Percentiles rank a stretch among this genome's conserved stretches.
Conservation (phyloP, 108 stramenopile species). For the Stephanodiscus minutulus region DNA sequence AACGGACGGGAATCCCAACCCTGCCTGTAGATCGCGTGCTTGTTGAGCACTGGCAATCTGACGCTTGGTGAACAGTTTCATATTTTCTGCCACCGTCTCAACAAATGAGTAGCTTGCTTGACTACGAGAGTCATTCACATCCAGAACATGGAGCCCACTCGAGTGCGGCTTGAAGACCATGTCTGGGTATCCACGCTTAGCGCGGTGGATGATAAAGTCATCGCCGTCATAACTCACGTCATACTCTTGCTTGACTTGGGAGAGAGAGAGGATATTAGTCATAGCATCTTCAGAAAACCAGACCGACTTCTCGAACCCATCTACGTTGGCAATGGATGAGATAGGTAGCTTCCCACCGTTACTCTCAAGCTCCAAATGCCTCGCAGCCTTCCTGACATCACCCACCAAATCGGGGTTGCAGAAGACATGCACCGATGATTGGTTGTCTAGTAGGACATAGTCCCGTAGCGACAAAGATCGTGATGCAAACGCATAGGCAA, state of each 20-base stretch:
- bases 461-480: background rate
- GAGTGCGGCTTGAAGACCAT: no score
- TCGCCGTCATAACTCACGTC: constrained; percentile 2
- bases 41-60: constrained; percentile 1
- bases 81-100: background rate
- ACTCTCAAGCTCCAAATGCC: background rate
- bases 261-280: constrained; percentile 10
- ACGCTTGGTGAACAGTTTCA: no score
- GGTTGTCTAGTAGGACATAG: constrained; percentile 15
- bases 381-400: background rate
- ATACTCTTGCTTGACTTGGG: background rate
- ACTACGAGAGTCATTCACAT: background rate
- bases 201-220: no score
- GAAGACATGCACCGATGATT: constrained; percentile 16
- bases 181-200: no score
- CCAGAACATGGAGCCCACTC: background rate
- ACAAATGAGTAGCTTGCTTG: background rate
- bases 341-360: background rate
- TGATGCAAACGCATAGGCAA: background rate
- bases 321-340: background rate
- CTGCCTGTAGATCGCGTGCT: constrained; percentile 3
- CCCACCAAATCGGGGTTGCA: constrained; percentile 2
- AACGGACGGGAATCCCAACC: constrained; percentile 7
- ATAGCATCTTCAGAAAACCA: constrained; percentile 8
- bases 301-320: background rate